Base-by-base conservation (phyloP, 371 early-diverging fungal genomes). In the Entomophthora muscae region DNA sequence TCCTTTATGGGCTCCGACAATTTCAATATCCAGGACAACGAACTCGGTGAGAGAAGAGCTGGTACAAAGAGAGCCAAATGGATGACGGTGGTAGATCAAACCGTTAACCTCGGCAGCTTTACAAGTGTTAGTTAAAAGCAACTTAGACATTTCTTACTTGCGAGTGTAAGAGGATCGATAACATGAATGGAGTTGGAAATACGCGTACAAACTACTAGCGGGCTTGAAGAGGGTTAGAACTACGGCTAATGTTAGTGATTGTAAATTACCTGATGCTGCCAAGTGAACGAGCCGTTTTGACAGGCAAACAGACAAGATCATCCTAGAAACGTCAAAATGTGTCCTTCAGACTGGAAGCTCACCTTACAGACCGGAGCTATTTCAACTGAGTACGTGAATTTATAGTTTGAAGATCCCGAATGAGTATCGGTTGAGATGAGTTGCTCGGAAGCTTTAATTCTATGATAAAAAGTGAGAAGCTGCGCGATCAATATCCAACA, bases 371-470 rank as follows among this genome's bases (percentile, higher is more conserved):
- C 77, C 21, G 99, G 99, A 30, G 89, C 85, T 67, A 99, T 82
- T 76, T 99, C 99, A 24, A 95, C 84, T 32, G 94, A 88, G 73
- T 86, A 91, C 33, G 98, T 89, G 73, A 95, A 98, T 76, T 97
- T 98, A 81, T 87, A 96, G 71, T 94, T 95, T 63, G 91, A 87
- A 22, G 89, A 89, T 65, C 89, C 86, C 32, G 80, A 87, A 68
- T 96, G 96, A 56, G 90, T 90, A 78, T 99, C 99, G 65, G 91
- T 84, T 17, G 93, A 94, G 61, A 99, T 95, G 32, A 99, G 74
- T 75, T 95, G 94, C 75, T 98, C 95, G 57, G 93, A 92, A 0
- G 85, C 76, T 77, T 96, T 97, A 69, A 82, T 80, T 57, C 78
- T 73, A 68, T 42, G 31, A 64, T 52, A 28, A 64, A 32, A 53